Evolutionary conservation across 192 early-diverging fungal genomes (phyloP), one percentile per base, ranked within the genome.

Genomic region (Allomyces macrogynus): DNA sequence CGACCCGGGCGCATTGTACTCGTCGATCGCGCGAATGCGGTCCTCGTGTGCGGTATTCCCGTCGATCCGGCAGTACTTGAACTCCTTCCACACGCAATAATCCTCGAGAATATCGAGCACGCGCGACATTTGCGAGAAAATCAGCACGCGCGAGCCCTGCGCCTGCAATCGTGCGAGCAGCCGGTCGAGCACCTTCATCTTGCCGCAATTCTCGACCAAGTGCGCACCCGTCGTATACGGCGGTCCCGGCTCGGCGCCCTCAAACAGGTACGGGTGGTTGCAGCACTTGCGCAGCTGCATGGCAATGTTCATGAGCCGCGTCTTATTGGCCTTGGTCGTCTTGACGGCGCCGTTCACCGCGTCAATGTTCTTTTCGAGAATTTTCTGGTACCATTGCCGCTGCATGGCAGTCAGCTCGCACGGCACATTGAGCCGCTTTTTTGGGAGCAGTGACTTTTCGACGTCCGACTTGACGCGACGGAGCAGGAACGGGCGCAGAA

Each of bases 71-170:
- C 93, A 96, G 71, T 98, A 98, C 67, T 86, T 80, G 83, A 86
- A 96, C 7, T 80, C 85, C 43, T 86, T 85, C 77, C 91, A 95
- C 62, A 85, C 78, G 71, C 92, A 95, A 68, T 96, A 99, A 76
- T 99, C 93, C 75, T 96, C 95, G 26, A 99, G 73, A 69, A 99
- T 97, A 72, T 99, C 96, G 60, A 99, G 77, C 72, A 99, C 84
- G 64, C 94, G 86, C 74, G 89, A 93, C 96, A 99, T 99, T 77
- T 99, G 95, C 75, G 87, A 90, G 73, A 99, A 99, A 4, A 99
- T 77, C 62, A 99, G 72, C 1, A 97, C 91, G 24, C 95, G 89
- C 23, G 95, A 99, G 1, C 95, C 95, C 67, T 89, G 82, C 24
- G 83, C 87, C 68, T 89, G 88, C 49, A 88, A 71, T 43, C 83